These are phyloP conservation scores for Tillandsia fasciculata DNA, from an alignment of 176 grass and related monocot species.

Conservation along the genomic window DNA sequence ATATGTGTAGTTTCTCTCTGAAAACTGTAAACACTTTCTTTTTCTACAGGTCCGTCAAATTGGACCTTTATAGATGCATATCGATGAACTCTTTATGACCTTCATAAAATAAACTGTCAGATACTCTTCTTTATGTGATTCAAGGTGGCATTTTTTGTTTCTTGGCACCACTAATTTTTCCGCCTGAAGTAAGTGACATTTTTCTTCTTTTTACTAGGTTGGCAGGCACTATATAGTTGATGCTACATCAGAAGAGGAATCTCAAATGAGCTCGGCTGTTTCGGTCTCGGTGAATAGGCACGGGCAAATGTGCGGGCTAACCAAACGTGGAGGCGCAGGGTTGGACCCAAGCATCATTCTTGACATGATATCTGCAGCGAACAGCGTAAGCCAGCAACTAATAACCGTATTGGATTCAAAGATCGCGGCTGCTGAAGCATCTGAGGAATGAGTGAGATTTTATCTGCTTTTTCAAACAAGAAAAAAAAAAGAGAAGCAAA, in stretches of 20 bases:
- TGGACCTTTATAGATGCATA: too few relatives aligned
- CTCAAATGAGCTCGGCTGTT: constrained; percentile 77
- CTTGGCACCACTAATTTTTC: too few relatives aligned
- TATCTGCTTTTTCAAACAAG: not conserved
- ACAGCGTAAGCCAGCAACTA: constrained; percentile 50
- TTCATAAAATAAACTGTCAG: too few relatives aligned
- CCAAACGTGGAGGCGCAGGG: constrained; percentile 62
- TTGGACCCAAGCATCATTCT: constrained; percentile 71
- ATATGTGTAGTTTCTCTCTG: too few relatives aligned
- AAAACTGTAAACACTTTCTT: too few relatives aligned
- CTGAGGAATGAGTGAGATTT: constrained; percentile 17
- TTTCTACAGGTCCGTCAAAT: too few relatives aligned
- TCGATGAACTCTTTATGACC: too few relatives aligned
- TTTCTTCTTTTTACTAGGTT: constrained; percentile 33
- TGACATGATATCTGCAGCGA: constrained; percentile 80
- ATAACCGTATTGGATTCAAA: constrained; percentile 48
- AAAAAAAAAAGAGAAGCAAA: not conserved
- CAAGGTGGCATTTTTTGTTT: too few relatives aligned
- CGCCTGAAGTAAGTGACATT: not conserved
- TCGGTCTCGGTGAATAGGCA: constrained; percentile 66
- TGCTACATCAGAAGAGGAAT: constrained; percentile 73
- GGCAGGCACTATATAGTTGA: constrained; percentile 74
- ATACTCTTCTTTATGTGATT: too few relatives aligned
- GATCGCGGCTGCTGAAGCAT: constrained; percentile 46
- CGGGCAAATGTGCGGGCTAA: constrained; percentile 63